phyloP scores from a whole-genome alignment of 148 eudicot genomes.

The Vaccinium corymbosum region DNA sequence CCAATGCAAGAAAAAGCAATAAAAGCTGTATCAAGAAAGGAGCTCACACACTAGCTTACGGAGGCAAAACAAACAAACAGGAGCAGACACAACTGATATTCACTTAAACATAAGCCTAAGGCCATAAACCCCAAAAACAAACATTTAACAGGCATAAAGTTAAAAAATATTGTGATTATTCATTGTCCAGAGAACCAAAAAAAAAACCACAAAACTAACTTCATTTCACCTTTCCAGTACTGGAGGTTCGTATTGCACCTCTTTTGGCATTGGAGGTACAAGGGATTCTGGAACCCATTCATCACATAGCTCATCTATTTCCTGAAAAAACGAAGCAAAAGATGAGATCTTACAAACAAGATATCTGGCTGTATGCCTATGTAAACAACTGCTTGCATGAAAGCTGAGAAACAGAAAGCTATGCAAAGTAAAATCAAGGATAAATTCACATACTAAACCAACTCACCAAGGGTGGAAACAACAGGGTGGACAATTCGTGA shows the following conservation, averaged over 20 bases:
- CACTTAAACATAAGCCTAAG: background rate
- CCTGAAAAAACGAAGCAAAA: slow-evolving; percentile 36
- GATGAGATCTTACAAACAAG: background rate
- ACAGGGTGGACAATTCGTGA: background rate
- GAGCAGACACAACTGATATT: background rate
- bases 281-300: slow-evolving; percentile 99
- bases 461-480: background rate
- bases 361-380: background rate
- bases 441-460: background rate
- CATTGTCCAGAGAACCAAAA: background rate
- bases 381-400: background rate
- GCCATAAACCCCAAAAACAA: background rate
- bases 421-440: background rate
- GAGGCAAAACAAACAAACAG: background rate
- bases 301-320: slow-evolving; percentile 88
- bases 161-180: background rate
- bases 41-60: background rate
- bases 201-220: slow-evolving; percentile 1
- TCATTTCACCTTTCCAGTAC: slow-evolving; percentile 72
- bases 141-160: background rate
- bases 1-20: background rate
- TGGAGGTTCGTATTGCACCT: slow-evolving; percentile 73
- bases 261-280: slow-evolving; percentile 72
- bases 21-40: background rate
- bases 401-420: background rate